A percentile compares a stretch with the other conserved stretches of the same genome.
These are phyloP conservation scores for Malus asiatica DNA, from an alignment of 306 rosid species.

Conservation along the genomic window DNA sequence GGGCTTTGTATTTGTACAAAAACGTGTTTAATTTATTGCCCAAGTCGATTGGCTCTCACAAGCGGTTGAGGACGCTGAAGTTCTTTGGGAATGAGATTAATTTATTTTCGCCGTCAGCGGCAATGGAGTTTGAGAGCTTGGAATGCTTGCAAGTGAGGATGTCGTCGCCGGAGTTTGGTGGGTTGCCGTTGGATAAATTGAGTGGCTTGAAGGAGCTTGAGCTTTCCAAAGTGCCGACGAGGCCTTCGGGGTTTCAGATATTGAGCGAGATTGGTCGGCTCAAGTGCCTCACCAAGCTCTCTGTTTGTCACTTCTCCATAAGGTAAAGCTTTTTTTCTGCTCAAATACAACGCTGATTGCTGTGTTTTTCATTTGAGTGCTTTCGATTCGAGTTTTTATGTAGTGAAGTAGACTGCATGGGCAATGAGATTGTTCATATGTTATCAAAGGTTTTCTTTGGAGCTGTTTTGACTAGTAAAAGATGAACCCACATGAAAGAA, in stretches of 20 bases:
- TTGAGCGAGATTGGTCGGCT: slow-evolving; percentile 71
- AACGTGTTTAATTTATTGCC: slow-evolving; percentile 80
- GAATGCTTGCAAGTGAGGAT: slow-evolving; percentile 80
- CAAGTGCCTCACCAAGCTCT: slow-evolving; percentile 69
- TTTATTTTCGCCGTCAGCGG: slow-evolving; percentile 41
- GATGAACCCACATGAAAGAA: neutral
- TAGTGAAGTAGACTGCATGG: neutral
- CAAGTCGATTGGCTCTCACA: slow-evolving; percentile 39
- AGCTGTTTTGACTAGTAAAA: neutral
- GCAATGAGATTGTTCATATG: neutral
- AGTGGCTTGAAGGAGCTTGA: slow-evolving; percentile 80
- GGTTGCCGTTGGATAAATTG: slow-evolving; percentile 58
- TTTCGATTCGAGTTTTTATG: neutral
- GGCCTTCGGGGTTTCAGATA: slow-evolving; percentile 73
- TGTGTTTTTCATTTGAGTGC: neutral
- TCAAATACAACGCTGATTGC: neutral
- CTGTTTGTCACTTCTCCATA: slow-evolving; percentile 80
- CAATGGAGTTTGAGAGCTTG: slow-evolving; percentile 56
- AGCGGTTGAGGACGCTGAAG: slow-evolving; percentile 63
- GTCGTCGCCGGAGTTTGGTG: slow-evolving; percentile 73
- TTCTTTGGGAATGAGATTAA: slow-evolving; percentile 90
- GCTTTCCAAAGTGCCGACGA: slow-evolving; percentile 73
- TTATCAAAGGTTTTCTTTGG: neutral
- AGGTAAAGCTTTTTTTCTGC: slow-evolving; percentile 29
- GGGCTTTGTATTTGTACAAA: slow-evolving; percentile 61